Percentiles rank a stretch among this genome's conserved stretches.
phyloP scores from a whole-genome alignment of 208 protist genomes.

The Trypanosoma grayi region DNA sequence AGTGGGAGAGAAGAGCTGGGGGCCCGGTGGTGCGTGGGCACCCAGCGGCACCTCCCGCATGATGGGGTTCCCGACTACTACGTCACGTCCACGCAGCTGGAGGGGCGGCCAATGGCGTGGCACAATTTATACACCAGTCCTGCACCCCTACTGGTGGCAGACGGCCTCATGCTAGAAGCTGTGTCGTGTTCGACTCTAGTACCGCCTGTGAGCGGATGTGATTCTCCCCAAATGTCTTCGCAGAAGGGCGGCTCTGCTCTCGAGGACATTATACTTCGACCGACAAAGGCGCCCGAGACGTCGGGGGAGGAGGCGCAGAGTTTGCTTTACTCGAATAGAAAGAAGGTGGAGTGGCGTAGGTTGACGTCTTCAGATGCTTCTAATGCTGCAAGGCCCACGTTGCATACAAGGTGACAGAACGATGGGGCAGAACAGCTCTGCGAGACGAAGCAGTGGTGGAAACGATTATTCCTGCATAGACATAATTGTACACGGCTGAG shows the following conservation, averaged over 20 bases:
- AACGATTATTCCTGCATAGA: too few species aligned
- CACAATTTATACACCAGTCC: conserved; percentile 43
- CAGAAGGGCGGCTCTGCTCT: neutral
- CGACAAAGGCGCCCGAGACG: conserved; percentile 6
- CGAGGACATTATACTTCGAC: conserved; percentile 12
- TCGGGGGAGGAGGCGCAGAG: neutral
- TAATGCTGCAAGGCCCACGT: too few species aligned
- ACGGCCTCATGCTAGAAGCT: neutral
- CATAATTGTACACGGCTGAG: too few species aligned
- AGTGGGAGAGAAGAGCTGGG: neutral
- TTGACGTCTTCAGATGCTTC: too few species aligned
- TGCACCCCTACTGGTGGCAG: conserved; percentile 22
- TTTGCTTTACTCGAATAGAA: neutral
- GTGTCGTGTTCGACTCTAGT: neutral
- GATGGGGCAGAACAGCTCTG: too few species aligned
- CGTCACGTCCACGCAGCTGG: conserved; percentile 33
- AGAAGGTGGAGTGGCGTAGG: conserved; percentile 14
- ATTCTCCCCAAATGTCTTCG: neutral
- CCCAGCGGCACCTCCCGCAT: conserved; percentile 10
- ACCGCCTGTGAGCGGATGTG: neutral
- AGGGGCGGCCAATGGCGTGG: conserved; percentile 23
- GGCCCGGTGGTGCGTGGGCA: conserved; percentile 10
- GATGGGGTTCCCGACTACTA: conserved; percentile 31
- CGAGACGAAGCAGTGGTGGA: too few species aligned
- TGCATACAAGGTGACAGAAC: too few species aligned